These are phyloP conservation scores for Boletus pseudopeckii DNA, from an alignment of 768 basidiomycete genomes.

Conservation along the genomic window DNA sequence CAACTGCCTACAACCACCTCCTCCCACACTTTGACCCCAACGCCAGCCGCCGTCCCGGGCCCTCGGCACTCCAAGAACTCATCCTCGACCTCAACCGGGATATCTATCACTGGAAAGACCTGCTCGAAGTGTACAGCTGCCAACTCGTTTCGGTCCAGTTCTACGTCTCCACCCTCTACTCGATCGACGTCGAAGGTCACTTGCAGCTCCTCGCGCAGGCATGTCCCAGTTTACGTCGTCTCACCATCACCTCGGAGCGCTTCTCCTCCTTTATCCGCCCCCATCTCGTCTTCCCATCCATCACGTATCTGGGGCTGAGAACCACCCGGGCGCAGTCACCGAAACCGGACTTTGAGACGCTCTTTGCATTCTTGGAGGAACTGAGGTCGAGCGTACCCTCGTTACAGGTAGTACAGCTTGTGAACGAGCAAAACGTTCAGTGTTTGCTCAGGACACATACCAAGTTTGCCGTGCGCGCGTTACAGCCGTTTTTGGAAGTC, in stretches of 20 bases:
- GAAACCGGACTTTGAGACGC: background rate
- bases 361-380: slow-evolving; percentile 13
- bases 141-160: slow-evolving; percentile 20
- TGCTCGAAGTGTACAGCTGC: slow-evolving; percentile 13
- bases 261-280: slow-evolving; percentile 1
- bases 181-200: background rate
- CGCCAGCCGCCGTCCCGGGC: background rate
- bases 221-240: slow-evolving; percentile 19
- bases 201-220: slow-evolving; percentile 6
- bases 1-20: background rate
- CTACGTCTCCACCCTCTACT: background rate
- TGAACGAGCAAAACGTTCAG: slow-evolving; percentile 11
- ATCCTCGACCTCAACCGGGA: slow-evolving; percentile 7
- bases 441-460: slow-evolving; percentile 18
- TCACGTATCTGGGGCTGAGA: slow-evolving; percentile 19
- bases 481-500: slow-evolving; percentile 6
- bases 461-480: slow-evolving; percentile 5
- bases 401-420: slow-evolving; percentile 21
- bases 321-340: background rate
- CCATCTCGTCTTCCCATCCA: slow-evolving; percentile 8
- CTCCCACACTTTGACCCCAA: background rate
- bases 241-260: slow-evolving; percentile 12
- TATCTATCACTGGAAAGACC: slow-evolving; percentile 3
- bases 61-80: slow-evolving; percentile 18
- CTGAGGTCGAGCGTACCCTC: slow-evolving; percentile 13